These are phyloP conservation scores for Dendrobium chrysotoxum DNA, from an alignment of 106 monocot species.

Conservation along the genomic window DNA sequence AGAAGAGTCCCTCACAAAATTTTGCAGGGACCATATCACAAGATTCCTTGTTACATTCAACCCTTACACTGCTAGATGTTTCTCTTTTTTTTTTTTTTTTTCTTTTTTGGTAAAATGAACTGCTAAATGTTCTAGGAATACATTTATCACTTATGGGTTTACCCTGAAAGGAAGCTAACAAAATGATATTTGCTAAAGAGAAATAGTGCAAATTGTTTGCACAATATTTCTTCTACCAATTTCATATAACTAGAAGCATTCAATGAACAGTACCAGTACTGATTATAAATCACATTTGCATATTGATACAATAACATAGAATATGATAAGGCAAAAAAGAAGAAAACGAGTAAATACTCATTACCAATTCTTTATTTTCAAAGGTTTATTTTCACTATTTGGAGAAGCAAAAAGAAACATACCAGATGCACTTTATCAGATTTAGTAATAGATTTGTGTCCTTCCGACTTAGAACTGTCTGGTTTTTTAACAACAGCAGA, in stretches of 20 bases:
- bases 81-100: too few species aligned
- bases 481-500: conserved; percentile 72
- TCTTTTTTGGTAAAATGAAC: too few species aligned
- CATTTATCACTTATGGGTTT: too few species aligned
- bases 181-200: too few species aligned
- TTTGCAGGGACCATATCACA: too few species aligned
- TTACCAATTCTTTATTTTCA: background rate
- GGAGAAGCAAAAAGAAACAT: conserved; percentile 9
- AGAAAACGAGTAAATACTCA: background rate
- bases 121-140: too few species aligned
- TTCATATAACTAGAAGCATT: background rate
- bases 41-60: too few species aligned
- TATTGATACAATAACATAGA: background rate
- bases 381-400: background rate
- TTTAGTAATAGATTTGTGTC: conserved; percentile 52
- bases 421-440: conserved; percentile 95
- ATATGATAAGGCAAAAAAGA: background rate
- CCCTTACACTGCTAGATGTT: too few species aligned
- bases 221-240: background rate
- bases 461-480: conserved; percentile 54
- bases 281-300: background rate
- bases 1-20: too few species aligned
- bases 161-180: too few species aligned
- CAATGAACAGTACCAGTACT: background rate
- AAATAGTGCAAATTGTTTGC: background rate